phyloP scores from a whole-genome alignment of 768 basidiomycete genomes.

The Mrakia blollopis region DNA sequence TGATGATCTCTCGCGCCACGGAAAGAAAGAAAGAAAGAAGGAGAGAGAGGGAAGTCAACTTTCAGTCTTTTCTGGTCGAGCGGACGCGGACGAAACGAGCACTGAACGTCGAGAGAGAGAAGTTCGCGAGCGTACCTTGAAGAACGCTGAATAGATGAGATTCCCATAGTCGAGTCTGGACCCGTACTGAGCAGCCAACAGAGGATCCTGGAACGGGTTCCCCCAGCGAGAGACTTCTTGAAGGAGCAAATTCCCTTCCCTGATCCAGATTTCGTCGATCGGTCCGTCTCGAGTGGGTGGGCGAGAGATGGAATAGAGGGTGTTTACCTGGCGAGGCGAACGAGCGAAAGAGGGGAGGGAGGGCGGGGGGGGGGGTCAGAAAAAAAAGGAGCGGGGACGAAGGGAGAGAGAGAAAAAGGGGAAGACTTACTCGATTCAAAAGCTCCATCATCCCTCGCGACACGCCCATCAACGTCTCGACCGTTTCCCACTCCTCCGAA shows the following conservation, averaged over 20 bases:
- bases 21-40: not conserved
- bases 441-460: not conserved
- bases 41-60: not conserved
- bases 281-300: not conserved
- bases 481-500: not conserved
- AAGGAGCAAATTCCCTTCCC: not conserved
- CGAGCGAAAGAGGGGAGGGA: no score
- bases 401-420: no score
- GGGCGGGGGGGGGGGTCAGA: no score
- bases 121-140: not conserved
- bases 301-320: slow-evolving; percentile 8
- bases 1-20: not conserved
- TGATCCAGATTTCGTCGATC: slow-evolving; percentile 2
- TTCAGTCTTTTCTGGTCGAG: not conserved
- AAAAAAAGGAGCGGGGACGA: no score
- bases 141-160: not conserved
- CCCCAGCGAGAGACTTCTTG: not conserved
- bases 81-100: not conserved
- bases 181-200: not conserved
- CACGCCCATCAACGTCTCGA: slow-evolving; percentile 2
- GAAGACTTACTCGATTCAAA: not conserved
- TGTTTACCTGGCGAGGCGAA: not conserved
- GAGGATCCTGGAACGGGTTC: not conserved
- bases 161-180: not conserved
- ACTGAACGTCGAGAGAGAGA: not conserved